These are phyloP conservation scores for Vickermania spadyakhi DNA, from an alignment of 208 protist species.

Conservation along the genomic window DNA sequence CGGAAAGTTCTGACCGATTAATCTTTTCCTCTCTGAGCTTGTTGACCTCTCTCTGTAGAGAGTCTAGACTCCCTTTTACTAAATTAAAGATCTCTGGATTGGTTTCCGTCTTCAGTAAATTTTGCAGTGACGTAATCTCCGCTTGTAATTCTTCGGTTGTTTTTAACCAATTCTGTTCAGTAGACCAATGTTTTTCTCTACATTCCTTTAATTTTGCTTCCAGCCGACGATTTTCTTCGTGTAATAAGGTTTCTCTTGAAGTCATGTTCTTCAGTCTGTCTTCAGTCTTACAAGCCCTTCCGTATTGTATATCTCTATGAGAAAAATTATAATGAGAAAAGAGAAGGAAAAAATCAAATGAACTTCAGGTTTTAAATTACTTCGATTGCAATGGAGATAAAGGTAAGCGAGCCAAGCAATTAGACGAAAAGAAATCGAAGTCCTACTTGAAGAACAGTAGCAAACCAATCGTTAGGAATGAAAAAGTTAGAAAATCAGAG, in stretches of 20 bases:
- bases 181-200: slow-evolving; percentile 41
- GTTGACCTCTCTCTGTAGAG: slow-evolving; percentile 10
- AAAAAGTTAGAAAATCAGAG: no score
- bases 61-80: slow-evolving; percentile 25
- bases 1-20: background rate
- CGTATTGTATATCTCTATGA: no score
- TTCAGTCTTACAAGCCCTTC: no score
- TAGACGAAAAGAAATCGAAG: no score
- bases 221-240: slow-evolving; percentile 62
- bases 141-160: slow-evolving; percentile 13
- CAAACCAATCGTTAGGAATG: no score
- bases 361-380: no score
- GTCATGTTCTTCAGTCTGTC: no score
- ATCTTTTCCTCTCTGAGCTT: background rate
- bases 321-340: no score
- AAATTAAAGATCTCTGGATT: slow-evolving; percentile 4
- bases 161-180: slow-evolving; percentile 54
- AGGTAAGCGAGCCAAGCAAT: no score
- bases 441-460: no score
- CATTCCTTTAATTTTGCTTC: slow-evolving; percentile 49
- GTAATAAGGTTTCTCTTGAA: slow-evolving; percentile 36
- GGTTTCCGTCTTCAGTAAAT: background rate
- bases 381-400: no score
- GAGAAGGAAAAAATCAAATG: no score
- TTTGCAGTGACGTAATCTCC: background rate